phyloP scores from a whole-genome alignment of 2,329 filamentous ascomycete species.

The Pseudocercospora pini-densiflorae region DNA sequence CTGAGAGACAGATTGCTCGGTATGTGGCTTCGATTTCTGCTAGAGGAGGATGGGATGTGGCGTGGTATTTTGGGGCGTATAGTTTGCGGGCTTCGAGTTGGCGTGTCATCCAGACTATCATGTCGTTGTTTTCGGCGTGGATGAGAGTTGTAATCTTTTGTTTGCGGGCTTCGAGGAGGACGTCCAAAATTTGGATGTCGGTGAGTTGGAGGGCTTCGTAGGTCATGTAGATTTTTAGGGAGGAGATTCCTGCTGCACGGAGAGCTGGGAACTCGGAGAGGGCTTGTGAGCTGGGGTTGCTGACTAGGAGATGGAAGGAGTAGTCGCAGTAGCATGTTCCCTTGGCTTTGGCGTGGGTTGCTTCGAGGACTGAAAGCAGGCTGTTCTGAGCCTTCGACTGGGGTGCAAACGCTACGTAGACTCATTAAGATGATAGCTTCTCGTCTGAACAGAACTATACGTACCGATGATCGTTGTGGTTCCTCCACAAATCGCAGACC shows the following conservation, averaged over 20 bases:
- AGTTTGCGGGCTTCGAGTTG: slow-evolving; percentile 55
- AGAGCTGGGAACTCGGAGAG: slow-evolving; percentile 44
- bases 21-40: slow-evolving; percentile 60
- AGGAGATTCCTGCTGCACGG: slow-evolving; percentile 44
- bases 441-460: background rate
- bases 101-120: slow-evolving; percentile 59
- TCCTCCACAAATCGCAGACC: slow-evolving; percentile 54
- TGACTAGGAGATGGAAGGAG: slow-evolving; percentile 47
- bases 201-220: slow-evolving; percentile 46
- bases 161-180: slow-evolving; percentile 45
- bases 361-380: slow-evolving; percentile 49
- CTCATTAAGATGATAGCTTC: background rate
- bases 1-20: slow-evolving; percentile 56
- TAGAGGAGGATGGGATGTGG: slow-evolving; percentile 54
- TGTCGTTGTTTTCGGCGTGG: slow-evolving; percentile 60
- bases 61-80: slow-evolving; percentile 58
- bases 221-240: slow-evolving; percentile 52
- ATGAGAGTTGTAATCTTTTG: slow-evolving; percentile 60
- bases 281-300: slow-evolving; percentile 41
- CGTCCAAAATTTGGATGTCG: slow-evolving; percentile 45
- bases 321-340: slow-evolving; percentile 56
- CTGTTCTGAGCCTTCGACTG: slow-evolving; percentile 52
- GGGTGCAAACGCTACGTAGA: slow-evolving; percentile 46
- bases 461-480: slow-evolving; percentile 53
- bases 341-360: slow-evolving; percentile 49